Conservation (phyloP, 2,329 filamentous ascomycete species). For the Botrytis porri region DNA sequence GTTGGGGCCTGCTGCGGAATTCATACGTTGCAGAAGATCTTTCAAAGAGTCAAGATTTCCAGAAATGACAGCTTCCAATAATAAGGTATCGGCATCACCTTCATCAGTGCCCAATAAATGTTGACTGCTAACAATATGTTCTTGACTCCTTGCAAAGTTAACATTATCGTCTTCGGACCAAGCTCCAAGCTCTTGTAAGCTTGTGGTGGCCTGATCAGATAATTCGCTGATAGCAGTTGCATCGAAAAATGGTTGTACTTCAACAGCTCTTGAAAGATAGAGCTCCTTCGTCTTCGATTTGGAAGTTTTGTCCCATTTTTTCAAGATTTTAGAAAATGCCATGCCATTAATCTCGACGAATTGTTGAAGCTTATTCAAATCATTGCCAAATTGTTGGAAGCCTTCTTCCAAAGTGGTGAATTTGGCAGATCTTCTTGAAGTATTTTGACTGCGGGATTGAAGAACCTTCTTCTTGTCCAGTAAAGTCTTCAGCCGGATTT, state of each 20-base stretch:
- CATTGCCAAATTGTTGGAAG: slow-evolving; percentile 94
- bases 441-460: slow-evolving; percentile 71
- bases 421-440: slow-evolving; percentile 84
- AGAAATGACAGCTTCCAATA: slow-evolving; percentile 80
- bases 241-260: slow-evolving; percentile 98
- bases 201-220: slow-evolving; percentile 96
- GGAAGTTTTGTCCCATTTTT: slow-evolving; percentile 99
- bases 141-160: slow-evolving; percentile 63
- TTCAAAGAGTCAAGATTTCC: slow-evolving; percentile 75
- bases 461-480: slow-evolving; percentile 93
- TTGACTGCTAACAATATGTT: slow-evolving; percentile 64
- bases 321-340: slow-evolving; percentile 96
- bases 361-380: slow-evolving; percentile 96
- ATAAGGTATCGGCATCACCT: slow-evolving; percentile 81
- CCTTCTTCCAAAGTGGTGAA: slow-evolving; percentile 95
- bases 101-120: slow-evolving; percentile 74
- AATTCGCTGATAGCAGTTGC: slow-evolving; percentile 94
- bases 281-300: slow-evolving; percentile 98
- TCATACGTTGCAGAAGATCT: slow-evolving; percentile 77
- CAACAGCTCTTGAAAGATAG: slow-evolving; percentile 91
- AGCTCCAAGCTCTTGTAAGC: slow-evolving; percentile 86
- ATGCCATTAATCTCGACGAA: slow-evolving; percentile 98
- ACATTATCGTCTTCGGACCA: slow-evolving; percentile 97
- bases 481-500: slow-evolving; percentile 85
- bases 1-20: slow-evolving; percentile 50